Evolutionary conservation across 345 rosid genomes (phyloP).

Genomic region (Raphanus raphanistrum): DNA sequence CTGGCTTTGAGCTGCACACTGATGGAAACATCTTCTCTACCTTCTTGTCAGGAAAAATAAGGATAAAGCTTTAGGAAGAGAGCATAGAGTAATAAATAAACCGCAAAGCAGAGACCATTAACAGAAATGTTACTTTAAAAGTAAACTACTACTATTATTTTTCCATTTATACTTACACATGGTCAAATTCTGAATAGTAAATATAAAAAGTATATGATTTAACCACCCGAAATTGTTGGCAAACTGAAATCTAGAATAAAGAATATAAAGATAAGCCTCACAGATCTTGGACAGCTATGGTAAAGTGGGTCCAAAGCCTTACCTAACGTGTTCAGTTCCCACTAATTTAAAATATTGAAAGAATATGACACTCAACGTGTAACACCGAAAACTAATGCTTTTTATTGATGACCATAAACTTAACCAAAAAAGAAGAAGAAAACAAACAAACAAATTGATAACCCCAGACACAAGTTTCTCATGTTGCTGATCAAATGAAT

Average conservation of each 20-base stretch:
- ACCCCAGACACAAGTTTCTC: not conserved
- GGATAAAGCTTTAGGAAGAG: slow-evolving; percentile 15
- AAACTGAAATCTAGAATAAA: not conserved
- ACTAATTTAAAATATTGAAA: not conserved
- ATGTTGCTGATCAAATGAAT: not conserved
- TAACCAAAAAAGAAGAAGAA: not conserved
- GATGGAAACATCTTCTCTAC: slow-evolving; percentile 1
- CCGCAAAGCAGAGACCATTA: not conserved
- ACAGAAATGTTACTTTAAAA: not conserved
- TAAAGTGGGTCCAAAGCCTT: not conserved
- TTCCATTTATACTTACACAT: not conserved
- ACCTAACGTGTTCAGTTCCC: not conserved
- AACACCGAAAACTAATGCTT: not conserved
- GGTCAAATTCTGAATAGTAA: not conserved
- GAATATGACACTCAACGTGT: not conserved
- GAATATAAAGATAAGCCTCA: not conserved
- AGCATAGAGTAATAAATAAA: slow-evolving; percentile 11
- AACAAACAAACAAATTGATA: not conserved
- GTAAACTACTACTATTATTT: not conserved
- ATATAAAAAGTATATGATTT: not conserved
- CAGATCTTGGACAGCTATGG: not conserved
- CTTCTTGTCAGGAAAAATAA: not conserved
- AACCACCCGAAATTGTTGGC: not conserved
- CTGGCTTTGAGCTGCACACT: slow-evolving; percentile 43
- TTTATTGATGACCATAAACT: not conserved